Base-by-base conservation (phyloP, 352 stramenopile species). In the Globisporangium rhizosaccharum region DNA sequence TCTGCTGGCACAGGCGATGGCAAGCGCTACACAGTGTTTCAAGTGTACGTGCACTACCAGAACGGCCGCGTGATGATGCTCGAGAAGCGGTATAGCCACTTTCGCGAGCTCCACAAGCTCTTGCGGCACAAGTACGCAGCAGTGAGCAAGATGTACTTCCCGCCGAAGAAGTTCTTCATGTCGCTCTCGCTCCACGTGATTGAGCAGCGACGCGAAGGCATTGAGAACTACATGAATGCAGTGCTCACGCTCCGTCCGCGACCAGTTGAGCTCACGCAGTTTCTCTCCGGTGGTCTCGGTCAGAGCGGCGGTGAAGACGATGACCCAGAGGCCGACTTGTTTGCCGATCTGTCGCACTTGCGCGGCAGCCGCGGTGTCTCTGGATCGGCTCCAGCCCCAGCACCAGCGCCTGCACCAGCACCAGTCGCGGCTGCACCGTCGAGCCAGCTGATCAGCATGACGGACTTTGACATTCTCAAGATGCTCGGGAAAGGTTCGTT, bases 401-500 rank as follows among this genome's bases (percentile, higher is more conserved):
- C 42, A 14, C 58, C 47, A 67, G 66, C 63, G 66, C 59, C 53
- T 61, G 50, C 46, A 58, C 67, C 51, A 14, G 11, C 50, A 37
- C 15, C 51, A 2, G 12, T 52, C 26, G 25, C 26, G 12, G 28
- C 33, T 5, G 48, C 10, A 9, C 20, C 57, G 1, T 20, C 47
- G 23, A 44, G 50, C 10, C 64, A 71, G 23, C 57, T 80, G 18
- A 75, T 94, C 42, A 74, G 68, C 2, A 88, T 91, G 76, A 70
- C 79, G 53, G 88, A 96, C 63, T 99, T 99, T 73, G 94, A 98
- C 63, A 96, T 99, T 57, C 84, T 99, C 33, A 98, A 98, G 71
- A 97, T 98, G 73, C 95, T 98, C 65, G 96, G 96, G 44, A 98
- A 99, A 66, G 96, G 96, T 33, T 98, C 85, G 7, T 98, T 98